These are phyloP conservation scores for Blastocystis sp. DNA, from an alignment of 352 stramenopile species.

Conservation along the genomic window DNA sequence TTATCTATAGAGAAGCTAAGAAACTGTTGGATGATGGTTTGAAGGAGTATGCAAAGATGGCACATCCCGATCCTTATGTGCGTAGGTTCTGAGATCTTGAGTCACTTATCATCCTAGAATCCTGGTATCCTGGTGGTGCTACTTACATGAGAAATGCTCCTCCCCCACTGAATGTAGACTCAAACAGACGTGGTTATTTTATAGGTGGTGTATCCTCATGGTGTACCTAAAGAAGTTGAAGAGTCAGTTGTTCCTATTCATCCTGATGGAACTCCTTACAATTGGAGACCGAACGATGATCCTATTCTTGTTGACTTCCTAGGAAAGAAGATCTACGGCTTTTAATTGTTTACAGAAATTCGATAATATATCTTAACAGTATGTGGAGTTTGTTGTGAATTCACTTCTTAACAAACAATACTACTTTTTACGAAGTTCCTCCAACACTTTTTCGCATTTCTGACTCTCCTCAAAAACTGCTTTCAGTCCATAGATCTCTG, in stretches of 20 bases:
- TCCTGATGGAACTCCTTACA: slow-evolving; percentile 67
- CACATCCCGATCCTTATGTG: slow-evolving; percentile 62
- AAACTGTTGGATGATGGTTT: slow-evolving; percentile 39
- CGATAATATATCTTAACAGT: slow-evolving; percentile 14
- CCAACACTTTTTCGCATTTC: background rate
- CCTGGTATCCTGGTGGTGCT: slow-evolving; percentile 64
- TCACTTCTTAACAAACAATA: background rate
- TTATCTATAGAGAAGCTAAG: slow-evolving; percentile 54
- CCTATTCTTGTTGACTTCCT: slow-evolving; percentile 64
- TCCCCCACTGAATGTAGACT: slow-evolving; percentile 63
- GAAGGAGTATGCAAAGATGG: slow-evolving; percentile 26
- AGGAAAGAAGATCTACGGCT: slow-evolving; percentile 61
- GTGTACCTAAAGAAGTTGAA: slow-evolving; percentile 59
- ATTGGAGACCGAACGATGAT: slow-evolving; percentile 67
- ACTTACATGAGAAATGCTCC: slow-evolving; percentile 67
- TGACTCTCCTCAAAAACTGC: slow-evolving; percentile 11
- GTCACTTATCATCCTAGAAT: background rate
- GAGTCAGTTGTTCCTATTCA: slow-evolving; percentile 61
- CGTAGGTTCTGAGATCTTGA: slow-evolving; percentile 16
- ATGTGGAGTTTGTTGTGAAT: background rate
- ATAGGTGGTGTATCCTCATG: slow-evolving; percentile 62
- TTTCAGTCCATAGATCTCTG: slow-evolving; percentile 5
- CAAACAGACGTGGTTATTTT: background rate
- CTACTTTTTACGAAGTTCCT: background rate
- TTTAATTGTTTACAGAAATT: slow-evolving; percentile 66